Evolutionary conservation across 257 asterid genomes (phyloP).

Genomic region (Ballota nigra): DNA sequence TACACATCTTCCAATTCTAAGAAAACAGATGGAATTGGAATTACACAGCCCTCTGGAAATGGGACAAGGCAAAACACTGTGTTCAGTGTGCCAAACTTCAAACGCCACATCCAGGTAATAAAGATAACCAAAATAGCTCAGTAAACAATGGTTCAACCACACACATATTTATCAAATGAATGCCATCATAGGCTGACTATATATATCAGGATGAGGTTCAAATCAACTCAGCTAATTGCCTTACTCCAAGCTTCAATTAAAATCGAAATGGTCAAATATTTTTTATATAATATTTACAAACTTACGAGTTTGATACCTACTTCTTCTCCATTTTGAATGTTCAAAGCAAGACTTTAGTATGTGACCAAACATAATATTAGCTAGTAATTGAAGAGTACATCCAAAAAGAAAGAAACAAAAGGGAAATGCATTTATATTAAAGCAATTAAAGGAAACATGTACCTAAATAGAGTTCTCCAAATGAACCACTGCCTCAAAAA

Average conservation of each 20-base stretch:
- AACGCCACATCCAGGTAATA: too few relatives aligned
- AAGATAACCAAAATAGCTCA: not conserved
- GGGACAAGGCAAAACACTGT: too few relatives aligned
- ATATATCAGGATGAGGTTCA: slow-evolving; percentile 1
- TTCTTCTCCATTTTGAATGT: slow-evolving; percentile 88
- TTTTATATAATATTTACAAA: not conserved
- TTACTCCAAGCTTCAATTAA: not conserved
- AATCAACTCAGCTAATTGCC: not conserved
- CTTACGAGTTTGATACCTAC: slow-evolving; percentile 83
- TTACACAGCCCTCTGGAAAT: too few relatives aligned
- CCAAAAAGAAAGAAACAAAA: not conserved
- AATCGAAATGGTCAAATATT: not conserved
- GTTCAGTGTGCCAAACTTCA: too few relatives aligned
- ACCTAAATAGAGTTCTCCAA: slow-evolving; percentile 83
- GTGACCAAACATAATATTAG: not conserved
- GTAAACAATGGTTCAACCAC: not conserved
- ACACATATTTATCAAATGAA: not conserved
- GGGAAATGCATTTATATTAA: not conserved
- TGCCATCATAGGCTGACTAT: not conserved
- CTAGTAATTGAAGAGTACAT: slow-evolving; percentile 19
- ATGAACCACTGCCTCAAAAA: slow-evolving; percentile 72
- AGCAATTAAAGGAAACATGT: slow-evolving; percentile 1
- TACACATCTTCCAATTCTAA: too few relatives aligned
- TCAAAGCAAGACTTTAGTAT: slow-evolving; percentile 24
- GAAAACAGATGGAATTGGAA: too few relatives aligned